phyloP scores from a whole-genome alignment of 805 yeast genomes.

The Spathaspora passalidarum region DNA sequence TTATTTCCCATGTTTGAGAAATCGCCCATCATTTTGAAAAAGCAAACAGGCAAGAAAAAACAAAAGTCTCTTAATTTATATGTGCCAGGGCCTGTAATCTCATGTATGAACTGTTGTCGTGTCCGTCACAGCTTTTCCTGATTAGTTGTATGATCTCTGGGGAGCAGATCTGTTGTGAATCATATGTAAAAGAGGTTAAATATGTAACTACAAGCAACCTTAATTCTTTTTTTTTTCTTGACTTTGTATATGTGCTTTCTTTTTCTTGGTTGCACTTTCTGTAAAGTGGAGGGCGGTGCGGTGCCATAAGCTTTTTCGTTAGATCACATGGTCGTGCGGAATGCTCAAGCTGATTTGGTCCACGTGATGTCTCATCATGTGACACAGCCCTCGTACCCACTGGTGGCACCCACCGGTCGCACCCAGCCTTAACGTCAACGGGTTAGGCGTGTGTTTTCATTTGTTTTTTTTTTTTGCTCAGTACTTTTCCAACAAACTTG shows the following conservation, averaged over 20 bases:
- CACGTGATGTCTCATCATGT: no score
- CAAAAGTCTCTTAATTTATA: neutral
- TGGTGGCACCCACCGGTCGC: no score
- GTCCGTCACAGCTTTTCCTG: neutral
- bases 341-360: no score
- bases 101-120: neutral
- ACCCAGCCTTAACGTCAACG: no score
- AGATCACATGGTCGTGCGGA: no score
- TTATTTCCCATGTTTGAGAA: conserved; percentile 14
- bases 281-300: no score
- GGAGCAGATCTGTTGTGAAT: neutral
- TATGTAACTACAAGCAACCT: neutral
- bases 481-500: no score
- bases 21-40: neutral
- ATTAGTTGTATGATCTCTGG: neutral
- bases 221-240: neutral
- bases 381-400: no score
- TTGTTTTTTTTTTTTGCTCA: no score
- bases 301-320: no score
- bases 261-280: neutral
- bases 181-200: neutral
- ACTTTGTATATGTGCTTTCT: neutral
- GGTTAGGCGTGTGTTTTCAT: no score
- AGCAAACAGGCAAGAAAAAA: no score
- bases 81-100: neutral